Base-by-base conservation (phyloP, 495 filamentous ascomycete species). In the Penicillium robsamsonii region DNA sequence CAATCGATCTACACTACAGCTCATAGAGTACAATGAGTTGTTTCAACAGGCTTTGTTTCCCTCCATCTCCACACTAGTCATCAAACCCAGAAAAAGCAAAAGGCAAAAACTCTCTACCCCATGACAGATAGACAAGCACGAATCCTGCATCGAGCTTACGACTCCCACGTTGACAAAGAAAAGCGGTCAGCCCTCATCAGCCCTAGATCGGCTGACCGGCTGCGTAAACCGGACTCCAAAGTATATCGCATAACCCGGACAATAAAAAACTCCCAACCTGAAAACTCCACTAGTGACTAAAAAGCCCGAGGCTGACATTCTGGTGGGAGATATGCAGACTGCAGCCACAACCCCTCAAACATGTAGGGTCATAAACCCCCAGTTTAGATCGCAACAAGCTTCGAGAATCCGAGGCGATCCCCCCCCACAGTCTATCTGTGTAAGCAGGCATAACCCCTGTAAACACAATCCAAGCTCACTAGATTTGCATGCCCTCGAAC, bases 161-260 rank as follows among this genome's bases (percentile, higher is more conserved):
- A 40, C 29, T 24, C 45, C 40, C 51, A 54, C 47, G 17, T 40
- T 53, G 35, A 46, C 41, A 44, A 55, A 50, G 59, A 68, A 55
- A 35, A 68, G 65, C 65, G 65, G 65, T 68, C 65, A 68, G 63
- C 56, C 58, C 41, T 8, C 55, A 68, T 61, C 55, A 56, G 50
- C 43, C 42, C 53, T 47, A 49, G 45, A 24, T 18, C 48, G 31
- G 31, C 25, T 41, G 42, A 54, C 42, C 35, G 22, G 31, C 17
- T 38, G 33, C 33, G 33, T 10, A 49, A 22, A 15, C 9, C 11
- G 18, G 12, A 8, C 10, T 18, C 15, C 35, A 38, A 37, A 37
- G 13, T 37, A 37, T 22, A 35, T 37, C 47, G 20, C 48, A 29
- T 17, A 38, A 45, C 37, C 30, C 31, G 24, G 52, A 46, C 25